A percentile compares a stretch with the other conserved stretches of the same genome.
These are phyloP conservation scores for Neoascochyta sp. DNA, from an alignment of 2,329 filamentous ascomycete genomes.

Conservation along the genomic window DNA sequence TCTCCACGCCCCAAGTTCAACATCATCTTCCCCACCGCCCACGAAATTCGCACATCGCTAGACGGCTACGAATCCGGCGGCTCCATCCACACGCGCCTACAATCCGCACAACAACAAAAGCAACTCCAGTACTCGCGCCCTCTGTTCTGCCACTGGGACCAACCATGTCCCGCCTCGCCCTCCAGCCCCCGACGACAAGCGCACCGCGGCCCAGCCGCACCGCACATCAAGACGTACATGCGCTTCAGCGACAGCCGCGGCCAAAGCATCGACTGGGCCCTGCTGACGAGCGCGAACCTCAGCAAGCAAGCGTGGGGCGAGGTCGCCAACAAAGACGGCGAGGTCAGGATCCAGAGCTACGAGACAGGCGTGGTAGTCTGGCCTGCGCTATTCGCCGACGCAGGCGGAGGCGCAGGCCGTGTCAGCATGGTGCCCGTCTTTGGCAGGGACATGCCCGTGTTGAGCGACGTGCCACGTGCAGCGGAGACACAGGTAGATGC, in stretches of 20 bases:
- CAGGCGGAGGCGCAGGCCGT: constrained; percentile 18
- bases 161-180: constrained; percentile 1
- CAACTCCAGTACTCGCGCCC: constrained; percentile 71
- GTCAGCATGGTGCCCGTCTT: constrained; percentile 66
- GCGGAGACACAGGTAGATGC: background rate
- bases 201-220: constrained; percentile 60
- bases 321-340: constrained; percentile 52
- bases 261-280: constrained; percentile 70
- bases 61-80: constrained; percentile 74
- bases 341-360: constrained; percentile 72
- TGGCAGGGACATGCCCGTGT: constrained; percentile 53
- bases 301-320: constrained; percentile 89
- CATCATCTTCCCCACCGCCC: constrained; percentile 75
- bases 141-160: constrained; percentile 70
- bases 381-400: constrained; percentile 55
- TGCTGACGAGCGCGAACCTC: constrained; percentile 86
- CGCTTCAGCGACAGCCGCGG: constrained; percentile 51
- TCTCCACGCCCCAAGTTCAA: constrained; percentile 54
- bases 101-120: constrained; percentile 65
- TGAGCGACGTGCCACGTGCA: background rate
- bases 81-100: constrained; percentile 78
- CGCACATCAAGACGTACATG: constrained; percentile 88
- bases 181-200: constrained; percentile 14
- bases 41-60: constrained; percentile 71
- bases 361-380: constrained; percentile 82